Evolutionary conservation across 345 rosid species (phyloP), one percentile per base, ranked within the genome.

Genomic region (Camelina laxa): DNA sequence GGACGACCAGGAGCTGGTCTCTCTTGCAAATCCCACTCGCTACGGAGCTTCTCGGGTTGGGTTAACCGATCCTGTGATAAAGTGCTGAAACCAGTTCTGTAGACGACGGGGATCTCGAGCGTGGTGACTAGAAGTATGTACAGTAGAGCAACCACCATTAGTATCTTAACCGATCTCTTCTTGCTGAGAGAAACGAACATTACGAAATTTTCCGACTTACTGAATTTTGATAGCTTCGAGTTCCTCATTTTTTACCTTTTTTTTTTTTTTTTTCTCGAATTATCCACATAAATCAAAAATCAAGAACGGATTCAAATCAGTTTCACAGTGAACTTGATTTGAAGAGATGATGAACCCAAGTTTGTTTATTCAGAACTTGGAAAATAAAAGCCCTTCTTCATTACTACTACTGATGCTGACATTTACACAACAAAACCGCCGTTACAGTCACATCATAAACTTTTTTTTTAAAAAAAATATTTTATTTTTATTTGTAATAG

Each of bases 41-140:
- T 86, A 24, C 69, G 60, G 56, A 85, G 91, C 44, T 50, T 45
- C 4, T 63, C 76, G 27, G 77, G 80, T 50, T 83, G 85, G 53
- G 84, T 33, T 7, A 83, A 38, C 51, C 80, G 61, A 19, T 84
- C 91, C 20, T 69, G 84, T 9, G 88, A 75, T n/a, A 86, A 57
- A 4, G 85, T 65, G 53, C 71, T 57, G 65, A 82, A 42, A 9
- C 82, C 80, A 45, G 84, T 60, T 13, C 54, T 74, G 73, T 79
- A 88, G 5, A 88, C 83, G 63, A 82, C 66, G 6, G 97, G 93
- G 66, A 91, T 85, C 74, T 91, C 89, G 9, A 91, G 60, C 16
- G 88, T 85, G 56, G 30, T 27, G 30, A 88, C 79, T 15, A 87
- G 62, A 42, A 87, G 55, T 14, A 85, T n/a, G 60, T 87, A 91